Evolutionary conservation across 2,329 filamentous ascomycete genomes (phyloP).

Genomic region (Diplodia sapinea): DNA sequence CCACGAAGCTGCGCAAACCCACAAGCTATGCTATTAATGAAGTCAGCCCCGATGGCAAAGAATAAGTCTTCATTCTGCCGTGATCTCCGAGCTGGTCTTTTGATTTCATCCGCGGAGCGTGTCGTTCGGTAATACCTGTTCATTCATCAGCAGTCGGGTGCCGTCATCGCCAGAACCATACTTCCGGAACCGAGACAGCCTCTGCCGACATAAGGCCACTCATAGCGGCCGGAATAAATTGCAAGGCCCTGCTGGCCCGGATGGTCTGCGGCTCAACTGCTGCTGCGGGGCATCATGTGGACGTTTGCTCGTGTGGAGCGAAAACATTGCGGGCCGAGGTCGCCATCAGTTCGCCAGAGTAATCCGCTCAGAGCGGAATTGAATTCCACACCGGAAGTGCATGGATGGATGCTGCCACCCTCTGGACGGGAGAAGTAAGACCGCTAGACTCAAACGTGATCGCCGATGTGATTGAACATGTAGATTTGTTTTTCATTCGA

Average conservation of each 20-base stretch:
- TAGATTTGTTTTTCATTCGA: slow-evolving; percentile 9
- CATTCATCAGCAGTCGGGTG: not conserved
- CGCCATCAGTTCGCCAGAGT: not conserved
- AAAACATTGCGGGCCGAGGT: not conserved
- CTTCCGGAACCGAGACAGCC: slow-evolving; percentile 1
- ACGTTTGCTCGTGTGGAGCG: not conserved
- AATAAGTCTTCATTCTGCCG: not conserved
- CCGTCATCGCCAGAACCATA: slow-evolving; percentile 8
- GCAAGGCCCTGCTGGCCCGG: not conserved
- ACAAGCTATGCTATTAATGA: not conserved
- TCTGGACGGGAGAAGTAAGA: not conserved
- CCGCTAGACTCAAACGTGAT: not conserved
- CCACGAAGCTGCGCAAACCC: not conserved
- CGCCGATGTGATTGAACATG: not conserved
- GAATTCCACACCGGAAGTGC: not conserved
- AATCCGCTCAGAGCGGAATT: not conserved
- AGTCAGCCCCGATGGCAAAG: not conserved
- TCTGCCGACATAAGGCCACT: slow-evolving; percentile 20
- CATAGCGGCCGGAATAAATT: not conserved
- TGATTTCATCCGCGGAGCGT: not conserved
- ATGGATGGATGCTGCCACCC: not conserved
- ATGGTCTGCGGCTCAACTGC: not conserved
- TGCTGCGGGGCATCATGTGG: not conserved
- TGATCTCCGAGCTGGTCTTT: not conserved
- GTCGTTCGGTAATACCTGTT: slow-evolving; percentile 4